phyloP scores from a whole-genome alignment of 164 flowering plant genomes.

The Paratinospora sagittata region DNA sequence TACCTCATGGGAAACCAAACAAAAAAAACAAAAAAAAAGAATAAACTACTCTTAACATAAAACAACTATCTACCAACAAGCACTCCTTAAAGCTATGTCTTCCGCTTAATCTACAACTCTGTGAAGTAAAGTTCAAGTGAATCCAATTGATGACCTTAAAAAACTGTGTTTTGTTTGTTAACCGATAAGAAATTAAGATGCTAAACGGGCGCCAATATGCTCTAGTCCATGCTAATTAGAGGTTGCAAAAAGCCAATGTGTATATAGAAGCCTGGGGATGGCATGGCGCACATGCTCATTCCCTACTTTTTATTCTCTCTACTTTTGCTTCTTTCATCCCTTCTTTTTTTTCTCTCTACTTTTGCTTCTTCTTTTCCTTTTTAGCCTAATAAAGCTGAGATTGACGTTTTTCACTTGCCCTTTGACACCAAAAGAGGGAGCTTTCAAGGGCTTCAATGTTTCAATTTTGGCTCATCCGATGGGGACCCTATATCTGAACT shows the following conservation, averaged over 20 bases:
- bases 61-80: too few relatives aligned
- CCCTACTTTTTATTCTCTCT: not conserved
- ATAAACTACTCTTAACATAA: too few relatives aligned
- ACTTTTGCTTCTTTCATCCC: not conserved
- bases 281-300: not conserved
- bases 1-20: too few relatives aligned
- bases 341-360: not conserved
- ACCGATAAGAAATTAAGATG: too few relatives aligned
- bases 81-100: too few relatives aligned
- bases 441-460: not conserved
- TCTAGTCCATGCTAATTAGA: not conserved
- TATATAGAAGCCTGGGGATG: too few relatives aligned
- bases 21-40: too few relatives aligned
- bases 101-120: too few relatives aligned
- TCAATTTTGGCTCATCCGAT: not conserved
- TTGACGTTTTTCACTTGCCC: slow-evolving; percentile 1
- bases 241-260: not conserved
- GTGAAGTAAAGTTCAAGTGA: too few relatives aligned
- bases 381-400: not conserved
- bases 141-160: too few relatives aligned
- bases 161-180: too few relatives aligned
- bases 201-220: not conserved
- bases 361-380: not conserved
- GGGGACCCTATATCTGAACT: not conserved
- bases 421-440: not conserved